These are phyloP conservation scores for Centella asiatica DNA, from an alignment of 129 eudicot species.

Conservation along the genomic window DNA sequence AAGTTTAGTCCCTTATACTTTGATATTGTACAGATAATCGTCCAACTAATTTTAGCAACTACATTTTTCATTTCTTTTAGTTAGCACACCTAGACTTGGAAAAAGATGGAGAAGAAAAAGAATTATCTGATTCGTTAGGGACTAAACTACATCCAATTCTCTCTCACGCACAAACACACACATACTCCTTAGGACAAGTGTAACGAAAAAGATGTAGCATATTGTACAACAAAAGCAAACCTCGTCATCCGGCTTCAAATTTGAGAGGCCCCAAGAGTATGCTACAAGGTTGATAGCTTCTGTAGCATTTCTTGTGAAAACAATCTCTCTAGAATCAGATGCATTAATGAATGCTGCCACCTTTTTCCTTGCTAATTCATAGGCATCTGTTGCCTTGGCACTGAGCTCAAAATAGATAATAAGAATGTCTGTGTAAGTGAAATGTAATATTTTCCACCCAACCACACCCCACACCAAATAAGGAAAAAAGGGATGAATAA, in stretches of 20 bases:
- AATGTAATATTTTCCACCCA: no score
- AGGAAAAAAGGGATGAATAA: not conserved
- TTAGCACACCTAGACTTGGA: no score
- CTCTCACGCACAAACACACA: no score
- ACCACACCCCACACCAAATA: no score
- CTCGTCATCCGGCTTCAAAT: slow-evolving; percentile 72
- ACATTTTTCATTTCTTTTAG: no score
- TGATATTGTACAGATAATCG: no score
- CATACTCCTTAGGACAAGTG: not conserved
- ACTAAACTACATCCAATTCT: no score
- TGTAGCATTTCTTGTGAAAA: slow-evolving; percentile 94
- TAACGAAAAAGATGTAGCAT: not conserved
- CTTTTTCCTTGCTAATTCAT: slow-evolving; percentile 89
- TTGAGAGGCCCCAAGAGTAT: slow-evolving; percentile 83
- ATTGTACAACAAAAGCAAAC: slow-evolving; percentile 23
- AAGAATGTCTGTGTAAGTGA: no score
- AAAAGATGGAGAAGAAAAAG: no score
- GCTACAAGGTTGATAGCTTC: slow-evolving; percentile 98
- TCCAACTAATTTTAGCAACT: no score
- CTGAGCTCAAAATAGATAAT: slow-evolving; percentile 16
- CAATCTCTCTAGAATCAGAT: slow-evolving; percentile 65
- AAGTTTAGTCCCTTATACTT: no score
- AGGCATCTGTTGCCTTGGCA: slow-evolving; percentile 92
- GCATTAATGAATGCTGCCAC: slow-evolving; percentile 90
- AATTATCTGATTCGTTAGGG: no score